Evolutionary conservation across 2,329 filamentous ascomycete genomes (phyloP), one percentile per base, ranked within the genome.

Genomic region (Aureobasidium sp.): DNA sequence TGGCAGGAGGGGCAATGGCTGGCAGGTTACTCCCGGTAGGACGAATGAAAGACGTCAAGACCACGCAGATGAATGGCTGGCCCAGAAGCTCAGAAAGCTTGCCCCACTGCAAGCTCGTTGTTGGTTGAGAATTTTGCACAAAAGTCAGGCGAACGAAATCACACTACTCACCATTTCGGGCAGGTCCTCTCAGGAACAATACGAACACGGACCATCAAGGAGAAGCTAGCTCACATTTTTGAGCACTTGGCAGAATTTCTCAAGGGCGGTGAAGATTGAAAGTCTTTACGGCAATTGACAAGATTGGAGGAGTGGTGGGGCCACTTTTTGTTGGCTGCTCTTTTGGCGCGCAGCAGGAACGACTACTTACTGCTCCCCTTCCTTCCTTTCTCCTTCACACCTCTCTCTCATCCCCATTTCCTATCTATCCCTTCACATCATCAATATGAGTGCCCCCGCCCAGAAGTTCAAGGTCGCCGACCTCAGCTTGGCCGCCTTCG

Each of bases 391-490:
- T 57, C 53, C 58, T 54, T 53, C 55, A 53, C 57, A 55, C 55
- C 54, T 54, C 56, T 55, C 58, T 50, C 50, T 35, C 38, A 17
- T 25, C 35, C 41, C 35, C 55, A 55, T 49, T 56, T 58, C 45
- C 51, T 52, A 54, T 55, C 52, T 47, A 30, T 24, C 32, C 24
- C 25, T 41, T 25, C n/a, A 32, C 50, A 55, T 65, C 66, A 60
- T 61, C 69, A 78, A 60, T 59, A 83, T 83, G 80, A 71, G 67
- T 80, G 87, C 88, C 68, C 90, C 90, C 76, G 90, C 90, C 71
- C 77, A 85, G 75, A 91, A 88, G 77, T 94, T 89, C 86, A 95
- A 96, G 88, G 91, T 98, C 78, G 90, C 91, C 70, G 93, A 97
- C 82, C 87, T 97, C 73, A 79, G 86, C 72, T 85, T 97, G 71